phyloP scores from a whole-genome alignment of 2,329 filamentous ascomycete genomes.

The Cercospora sp. region DNA sequence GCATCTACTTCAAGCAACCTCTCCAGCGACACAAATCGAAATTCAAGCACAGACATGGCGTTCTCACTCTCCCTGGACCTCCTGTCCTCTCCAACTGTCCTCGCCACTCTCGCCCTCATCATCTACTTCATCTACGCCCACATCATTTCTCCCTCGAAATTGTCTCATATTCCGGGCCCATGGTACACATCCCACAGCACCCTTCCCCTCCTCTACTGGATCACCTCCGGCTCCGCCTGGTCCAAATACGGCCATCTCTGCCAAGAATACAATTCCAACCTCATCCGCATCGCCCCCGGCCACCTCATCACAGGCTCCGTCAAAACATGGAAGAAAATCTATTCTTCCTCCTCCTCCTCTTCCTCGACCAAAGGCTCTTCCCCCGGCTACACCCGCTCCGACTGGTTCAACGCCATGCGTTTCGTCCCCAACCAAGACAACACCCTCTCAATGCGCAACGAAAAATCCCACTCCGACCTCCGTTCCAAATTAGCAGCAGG shows the following conservation, averaged over 20 bases:
- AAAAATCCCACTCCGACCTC: conserved; percentile 11
- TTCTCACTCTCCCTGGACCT: background rate
- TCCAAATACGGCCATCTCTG: conserved; percentile 11
- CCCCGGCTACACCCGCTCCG: conserved; percentile 10
- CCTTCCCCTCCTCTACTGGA: conserved; percentile 16
- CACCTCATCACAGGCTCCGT: conserved; percentile 17
- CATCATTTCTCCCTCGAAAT: background rate
- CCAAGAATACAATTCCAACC: background rate
- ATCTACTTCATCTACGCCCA: background rate
- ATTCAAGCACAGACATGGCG: background rate
- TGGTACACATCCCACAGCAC: conserved; percentile 9
- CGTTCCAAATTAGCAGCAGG: conserved; percentile 17
- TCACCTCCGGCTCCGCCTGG: conserved; percentile 7
- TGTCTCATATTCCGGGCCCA: conserved; percentile 16
- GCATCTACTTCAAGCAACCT: background rate
- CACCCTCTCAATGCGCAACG: conserved; percentile 11
- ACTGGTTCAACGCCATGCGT: conserved; percentile 19
- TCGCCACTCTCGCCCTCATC: background rate
- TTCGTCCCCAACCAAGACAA: conserved; percentile 18
- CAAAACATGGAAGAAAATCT: conserved; percentile 18
- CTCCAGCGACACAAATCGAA: background rate
- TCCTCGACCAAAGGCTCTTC: background rate
- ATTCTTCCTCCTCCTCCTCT: conserved; percentile 1
- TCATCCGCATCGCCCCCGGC: conserved; percentile 14
- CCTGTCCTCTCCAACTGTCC: background rate